phyloP scores from a whole-genome alignment of 768 basidiomycete species.

The Lentinula raphanica region DNA sequence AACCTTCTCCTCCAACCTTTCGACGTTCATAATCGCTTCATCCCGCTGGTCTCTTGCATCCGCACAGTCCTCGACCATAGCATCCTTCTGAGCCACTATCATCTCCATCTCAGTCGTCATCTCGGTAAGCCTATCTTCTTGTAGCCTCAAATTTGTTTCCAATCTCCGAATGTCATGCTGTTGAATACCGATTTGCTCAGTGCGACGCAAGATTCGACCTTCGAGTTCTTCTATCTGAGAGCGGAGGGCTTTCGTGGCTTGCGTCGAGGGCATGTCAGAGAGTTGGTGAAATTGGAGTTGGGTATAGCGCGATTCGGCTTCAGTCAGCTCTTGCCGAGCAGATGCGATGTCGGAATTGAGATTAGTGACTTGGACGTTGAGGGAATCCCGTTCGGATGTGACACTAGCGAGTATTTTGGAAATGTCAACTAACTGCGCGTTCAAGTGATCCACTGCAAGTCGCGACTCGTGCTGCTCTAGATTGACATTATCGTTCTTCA shows the following conservation, averaged over 20 bases:
- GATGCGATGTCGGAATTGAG: constrained; percentile 51
- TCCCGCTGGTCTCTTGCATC: constrained; percentile 72
- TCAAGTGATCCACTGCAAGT: constrained; percentile 33
- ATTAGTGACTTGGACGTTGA: constrained; percentile 60
- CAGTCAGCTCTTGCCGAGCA: constrained; percentile 48
- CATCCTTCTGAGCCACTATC: constrained; percentile 60
- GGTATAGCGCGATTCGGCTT: constrained; percentile 57
- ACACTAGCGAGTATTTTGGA: constrained; percentile 45
- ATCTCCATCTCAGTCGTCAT: constrained; percentile 67
- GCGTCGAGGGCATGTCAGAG: constrained; percentile 52
- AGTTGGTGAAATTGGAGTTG: constrained; percentile 64
- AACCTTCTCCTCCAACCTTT: constrained; percentile 57
- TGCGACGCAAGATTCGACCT: constrained; percentile 54
- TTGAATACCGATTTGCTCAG: constrained; percentile 71
- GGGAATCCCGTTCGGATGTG: constrained; percentile 63
- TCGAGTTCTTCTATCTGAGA: constrained; percentile 69
- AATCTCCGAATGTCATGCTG: constrained; percentile 76
- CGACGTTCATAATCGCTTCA: constrained; percentile 48
- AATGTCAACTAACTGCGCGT: constrained; percentile 39
- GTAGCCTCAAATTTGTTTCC: constrained; percentile 67
- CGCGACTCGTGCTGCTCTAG: constrained; percentile 28
- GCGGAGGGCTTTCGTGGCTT: constrained; percentile 50
- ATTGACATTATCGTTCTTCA: constrained; percentile 27
- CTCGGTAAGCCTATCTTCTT: constrained; percentile 71
- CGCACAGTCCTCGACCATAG: constrained; percentile 83